Evolutionary conservation across 2,329 filamentous ascomycete genomes (phyloP).

Genomic region (Botrytis medusae): DNA sequence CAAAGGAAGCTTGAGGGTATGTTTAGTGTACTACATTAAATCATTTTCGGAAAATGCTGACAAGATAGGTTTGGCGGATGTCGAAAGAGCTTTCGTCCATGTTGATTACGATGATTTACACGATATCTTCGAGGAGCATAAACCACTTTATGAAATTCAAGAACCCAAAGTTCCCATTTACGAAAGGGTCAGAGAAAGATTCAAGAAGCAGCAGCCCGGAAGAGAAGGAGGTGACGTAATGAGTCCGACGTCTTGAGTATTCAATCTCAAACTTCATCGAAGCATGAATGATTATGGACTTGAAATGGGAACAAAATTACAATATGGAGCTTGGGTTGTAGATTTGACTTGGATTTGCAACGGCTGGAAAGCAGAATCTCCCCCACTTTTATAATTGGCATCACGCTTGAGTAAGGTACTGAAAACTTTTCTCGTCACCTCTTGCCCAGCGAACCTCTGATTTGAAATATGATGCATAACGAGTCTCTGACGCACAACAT

Average conservation of each 20-base stretch:
- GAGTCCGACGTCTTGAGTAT: background rate
- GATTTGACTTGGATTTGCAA: background rate
- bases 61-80: conserved; percentile 63
- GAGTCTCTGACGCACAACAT: background rate
- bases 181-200: conserved; percentile 17
- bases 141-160: conserved; percentile 21
- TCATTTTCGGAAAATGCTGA: background rate
- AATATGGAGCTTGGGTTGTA: background rate
- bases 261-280: background rate
- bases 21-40: background rate
- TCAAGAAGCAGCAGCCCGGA: background rate
- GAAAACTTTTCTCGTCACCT: background rate
- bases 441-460: background rate
- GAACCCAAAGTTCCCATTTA: conserved; percentile 15
- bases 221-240: background rate
- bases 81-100: conserved; percentile 94
- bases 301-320: background rate
- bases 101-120: conserved; percentile 76
- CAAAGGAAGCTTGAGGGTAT: conserved; percentile 87
- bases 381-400: background rate
- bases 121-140: conserved; percentile 22
- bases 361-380: background rate
- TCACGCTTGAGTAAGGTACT: background rate
- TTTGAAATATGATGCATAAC: background rate
- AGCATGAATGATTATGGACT: background rate